Base-by-base conservation (phyloP, 257 asterid genomes). In the Marsdenia floribunda region DNA sequence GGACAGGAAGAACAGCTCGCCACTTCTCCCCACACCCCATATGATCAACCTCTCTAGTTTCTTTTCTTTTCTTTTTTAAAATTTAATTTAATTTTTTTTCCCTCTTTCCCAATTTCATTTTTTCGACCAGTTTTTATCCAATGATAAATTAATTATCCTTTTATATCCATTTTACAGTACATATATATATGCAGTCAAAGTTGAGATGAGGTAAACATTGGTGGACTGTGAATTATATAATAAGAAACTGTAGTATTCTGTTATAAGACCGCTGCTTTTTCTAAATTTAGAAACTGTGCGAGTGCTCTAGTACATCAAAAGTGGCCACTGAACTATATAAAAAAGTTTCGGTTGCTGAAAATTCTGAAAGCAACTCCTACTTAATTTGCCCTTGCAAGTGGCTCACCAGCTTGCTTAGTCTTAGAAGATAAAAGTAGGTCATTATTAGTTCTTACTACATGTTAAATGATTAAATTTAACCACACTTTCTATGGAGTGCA, bases 21-120 rank as follows among this genome's bases (percentile, higher is more conserved):
- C 75, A 21, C 78, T 53, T 29, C 73, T 52, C 84, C 83, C 86
- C 84, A 78, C 84, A 65, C 79, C 75, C 82, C 80, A 75, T 81
- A 71, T 73, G 55, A 18, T 53, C 1, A 64, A 0, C 29, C 57
- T 52, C 18, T 38, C 46, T 40, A 11, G 22, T 50, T 63, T 19
- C 2, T 21, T 29, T 24, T 74, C 14, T 58, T 49, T 40, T 12
- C n/a, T 55, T 54, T 72, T 40, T 14, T n/a, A n/a, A n/a, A n/a
- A n/a, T n/a, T n/a, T 26, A 5, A 26, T 69, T 50, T 68, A 1
- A 61, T 14, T 42, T 44, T 42, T 44, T 40, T 40, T 5, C 8
- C 8, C 33, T 29, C 33, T 29, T 29, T 29, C 33, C 33, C 33
- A 29, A 29, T 29, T 29, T 29, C 33, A 29, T 29, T 29, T 29